These are phyloP conservation scores for Ananas comosus DNA, from an alignment of 176 grass and related monocot species.

Conservation along the genomic window DNA sequence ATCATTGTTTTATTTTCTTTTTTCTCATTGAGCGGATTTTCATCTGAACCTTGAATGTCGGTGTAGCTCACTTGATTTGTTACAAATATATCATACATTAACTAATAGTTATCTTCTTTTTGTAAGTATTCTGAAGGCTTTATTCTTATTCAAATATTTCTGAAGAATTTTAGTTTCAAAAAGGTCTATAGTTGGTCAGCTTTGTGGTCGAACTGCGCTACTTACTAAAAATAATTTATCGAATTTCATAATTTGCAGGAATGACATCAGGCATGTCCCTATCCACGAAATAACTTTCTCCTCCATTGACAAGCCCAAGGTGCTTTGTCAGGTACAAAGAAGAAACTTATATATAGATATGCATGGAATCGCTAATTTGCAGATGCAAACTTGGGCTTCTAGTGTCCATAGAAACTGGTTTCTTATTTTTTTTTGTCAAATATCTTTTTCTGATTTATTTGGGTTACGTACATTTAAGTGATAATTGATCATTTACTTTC, in stretches of 20 bases:
- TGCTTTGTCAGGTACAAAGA: constrained; percentile 53
- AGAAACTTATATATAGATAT: neutral
- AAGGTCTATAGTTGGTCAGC: neutral
- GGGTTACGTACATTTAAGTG: no score
- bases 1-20: no score
- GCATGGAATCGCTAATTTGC: neutral
- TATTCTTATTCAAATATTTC: neutral
- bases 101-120: no score
- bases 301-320: constrained; percentile 78
- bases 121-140: neutral
- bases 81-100: no score
- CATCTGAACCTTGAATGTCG: no score
- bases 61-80: no score
- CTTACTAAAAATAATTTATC: neutral
- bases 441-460: neutral
- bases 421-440: neutral
- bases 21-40: no score
- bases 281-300: constrained; percentile 97
- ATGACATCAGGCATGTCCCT: constrained; percentile 18
- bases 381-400: no score
- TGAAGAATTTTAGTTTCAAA: neutral
- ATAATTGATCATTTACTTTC: no score
- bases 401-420: no score
- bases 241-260: constrained; percentile 29
- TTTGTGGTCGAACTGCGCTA: neutral